These are phyloP conservation scores for Oryza punctata DNA, from an alignment of 176 grass and related monocot species.

Conservation along the genomic window DNA sequence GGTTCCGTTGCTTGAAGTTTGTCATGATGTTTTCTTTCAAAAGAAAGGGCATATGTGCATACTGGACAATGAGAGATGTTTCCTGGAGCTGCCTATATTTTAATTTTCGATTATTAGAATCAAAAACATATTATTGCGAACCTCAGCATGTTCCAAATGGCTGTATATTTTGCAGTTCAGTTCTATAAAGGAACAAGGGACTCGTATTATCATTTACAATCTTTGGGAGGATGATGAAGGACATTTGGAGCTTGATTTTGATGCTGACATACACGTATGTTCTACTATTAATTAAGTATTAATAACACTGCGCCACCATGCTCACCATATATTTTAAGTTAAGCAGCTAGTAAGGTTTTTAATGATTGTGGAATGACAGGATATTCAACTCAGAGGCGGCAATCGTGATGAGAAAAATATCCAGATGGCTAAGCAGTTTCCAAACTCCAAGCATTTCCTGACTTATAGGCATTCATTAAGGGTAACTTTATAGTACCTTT, in stretches of 20 bases:
- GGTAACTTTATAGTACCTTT: conserved; percentile 46
- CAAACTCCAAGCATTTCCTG: conserved; percentile 87
- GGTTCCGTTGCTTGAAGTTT: not conserved
- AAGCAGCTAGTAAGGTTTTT: conserved; percentile 38
- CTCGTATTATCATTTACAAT: conserved; percentile 95
- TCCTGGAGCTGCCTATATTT: conserved; percentile 6
- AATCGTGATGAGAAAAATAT: conserved; percentile 93
- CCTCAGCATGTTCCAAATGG: conserved; percentile 9
- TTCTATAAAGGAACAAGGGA: conserved; percentile 78
- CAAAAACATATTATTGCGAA: not conserved
- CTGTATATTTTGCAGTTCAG: conserved; percentile 71
- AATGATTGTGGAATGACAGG: conserved; percentile 59
- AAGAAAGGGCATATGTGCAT: not conserved
- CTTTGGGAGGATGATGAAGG: conserved; percentile 97
- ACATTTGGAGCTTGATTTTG: conserved; percentile 91
- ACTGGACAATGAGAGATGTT: not conserved
- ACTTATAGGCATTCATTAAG: conserved; percentile 91
- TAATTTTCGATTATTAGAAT: not conserved
- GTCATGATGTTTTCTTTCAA: conserved; percentile 2
- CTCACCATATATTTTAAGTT: conserved; percentile 33
- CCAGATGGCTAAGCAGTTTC: conserved; percentile 76
- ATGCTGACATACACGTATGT: conserved; percentile 78
- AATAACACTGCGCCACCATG: conserved; percentile 10
- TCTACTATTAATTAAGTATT: not conserved
- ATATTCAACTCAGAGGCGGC: conserved; percentile 95